phyloP scores from a whole-genome alignment of 495 filamentous ascomycete genomes.

The Podospora anserina region DNA sequence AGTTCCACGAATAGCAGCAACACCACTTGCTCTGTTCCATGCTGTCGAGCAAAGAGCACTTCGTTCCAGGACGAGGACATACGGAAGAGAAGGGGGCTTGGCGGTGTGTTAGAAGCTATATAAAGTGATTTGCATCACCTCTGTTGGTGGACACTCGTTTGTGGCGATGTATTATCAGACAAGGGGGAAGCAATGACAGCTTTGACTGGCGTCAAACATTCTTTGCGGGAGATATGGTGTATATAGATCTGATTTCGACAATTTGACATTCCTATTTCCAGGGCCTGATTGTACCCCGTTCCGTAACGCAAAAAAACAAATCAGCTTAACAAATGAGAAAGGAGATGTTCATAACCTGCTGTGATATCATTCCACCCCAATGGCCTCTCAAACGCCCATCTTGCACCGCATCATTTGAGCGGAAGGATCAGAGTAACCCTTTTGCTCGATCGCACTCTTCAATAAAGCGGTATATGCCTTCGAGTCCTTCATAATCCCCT shows the following conservation, averaged over 20 bases:
- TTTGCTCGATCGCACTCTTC: slow-evolving; percentile 74
- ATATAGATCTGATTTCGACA: not conserved
- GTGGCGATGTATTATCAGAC: no score
- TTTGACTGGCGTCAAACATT: no score
- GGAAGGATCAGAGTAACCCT: slow-evolving; percentile 26
- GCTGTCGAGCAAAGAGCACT: no score
- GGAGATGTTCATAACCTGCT: slow-evolving; percentile 5
- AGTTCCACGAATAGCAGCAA: no score
- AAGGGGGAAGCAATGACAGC: no score
- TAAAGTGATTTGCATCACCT: no score
- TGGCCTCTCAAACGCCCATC: slow-evolving; percentile 5
- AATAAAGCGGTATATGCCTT: slow-evolving; percentile 84
- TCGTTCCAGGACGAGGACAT: no score
- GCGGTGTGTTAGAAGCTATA: no score
- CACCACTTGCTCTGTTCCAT: no score
- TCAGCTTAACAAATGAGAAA: not conserved
- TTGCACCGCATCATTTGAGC: slow-evolving; percentile 5
- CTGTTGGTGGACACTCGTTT: no score
- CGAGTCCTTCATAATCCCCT: slow-evolving; percentile 67
- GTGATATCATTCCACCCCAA: not conserved
- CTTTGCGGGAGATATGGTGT: no score
- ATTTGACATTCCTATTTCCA: not conserved
- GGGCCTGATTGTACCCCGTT: slow-evolving; percentile 1
- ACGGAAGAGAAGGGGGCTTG: no score
- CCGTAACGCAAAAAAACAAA: not conserved